Evolutionary conservation across 257 asterid genomes (phyloP).

Genomic region (Solanum appendiculatum): DNA sequence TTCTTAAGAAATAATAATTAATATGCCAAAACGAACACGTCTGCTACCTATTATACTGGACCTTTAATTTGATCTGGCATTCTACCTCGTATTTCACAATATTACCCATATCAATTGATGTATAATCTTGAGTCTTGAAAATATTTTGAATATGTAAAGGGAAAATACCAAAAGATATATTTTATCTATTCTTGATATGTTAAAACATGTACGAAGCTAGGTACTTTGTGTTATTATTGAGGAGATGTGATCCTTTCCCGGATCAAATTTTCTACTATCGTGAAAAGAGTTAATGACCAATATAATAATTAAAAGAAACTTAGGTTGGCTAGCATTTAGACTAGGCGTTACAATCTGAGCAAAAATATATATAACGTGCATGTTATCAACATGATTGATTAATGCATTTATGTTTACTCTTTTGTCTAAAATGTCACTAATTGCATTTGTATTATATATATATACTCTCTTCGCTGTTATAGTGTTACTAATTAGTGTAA

Average conservation of each 20-base stretch:
- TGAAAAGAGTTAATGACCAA: neutral
- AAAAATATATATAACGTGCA: neutral
- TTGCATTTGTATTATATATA: neutral
- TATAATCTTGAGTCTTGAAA: neutral
- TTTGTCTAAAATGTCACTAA: neutral
- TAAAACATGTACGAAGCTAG: neutral
- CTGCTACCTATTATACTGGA: accelerated
- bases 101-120: neutral
- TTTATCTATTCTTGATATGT: neutral
- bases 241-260: neutral
- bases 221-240: neutral
- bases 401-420: neutral
- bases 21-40: neutral
- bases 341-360: neutral
- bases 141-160: neutral
- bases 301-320: neutral
- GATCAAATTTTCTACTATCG: neutral
- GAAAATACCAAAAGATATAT: too few species aligned
- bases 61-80: too few species aligned
- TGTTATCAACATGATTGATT: neutral
- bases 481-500: neutral
- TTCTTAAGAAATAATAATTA: too few species aligned
- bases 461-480: neutral
- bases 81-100: too few species aligned
- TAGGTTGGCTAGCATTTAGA: neutral